Percentiles rank a stretch among this genome's conserved stretches.
Conservation (phyloP, 805 yeast genomes). For the Myxozyma kluyveri region DNA sequence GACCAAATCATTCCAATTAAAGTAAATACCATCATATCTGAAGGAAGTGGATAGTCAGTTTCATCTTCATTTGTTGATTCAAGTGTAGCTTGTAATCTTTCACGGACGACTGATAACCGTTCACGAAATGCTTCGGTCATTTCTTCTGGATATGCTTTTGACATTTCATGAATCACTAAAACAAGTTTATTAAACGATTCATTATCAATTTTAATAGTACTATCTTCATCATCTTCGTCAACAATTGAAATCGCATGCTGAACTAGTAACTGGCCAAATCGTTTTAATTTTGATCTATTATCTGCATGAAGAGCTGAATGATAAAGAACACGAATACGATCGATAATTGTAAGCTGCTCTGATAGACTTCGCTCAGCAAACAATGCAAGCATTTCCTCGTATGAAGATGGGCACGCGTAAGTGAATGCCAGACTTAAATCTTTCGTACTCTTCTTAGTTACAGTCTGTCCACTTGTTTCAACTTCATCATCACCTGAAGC, state of each 20-base stretch:
- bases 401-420: constrained; percentile 50
- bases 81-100: constrained; percentile 42
- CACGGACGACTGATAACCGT: constrained; percentile 55
- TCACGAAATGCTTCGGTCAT: constrained; percentile 63
- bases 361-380: constrained; percentile 69
- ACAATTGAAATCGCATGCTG: constrained; percentile 40
- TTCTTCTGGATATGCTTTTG: constrained; percentile 62
- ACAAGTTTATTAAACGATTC: constrained; percentile 25
- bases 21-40: constrained; percentile 65
- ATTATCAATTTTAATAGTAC: neutral
- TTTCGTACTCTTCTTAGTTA: constrained; percentile 9
- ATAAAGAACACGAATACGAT: constrained; percentile 55
- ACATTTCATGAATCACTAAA: constrained; percentile 50
- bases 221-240: constrained; percentile 31
- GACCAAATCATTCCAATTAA: constrained; percentile 78
- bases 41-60: constrained; percentile 26
- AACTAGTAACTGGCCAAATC: constrained; percentile 31
- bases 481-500: constrained; percentile 42
- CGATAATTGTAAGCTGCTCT: constrained; percentile 44
- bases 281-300: constrained; percentile 58
- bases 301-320: constrained; percentile 80
- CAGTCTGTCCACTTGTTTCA: constrained; percentile 37
- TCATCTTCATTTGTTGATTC: neutral
- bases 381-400: constrained; percentile 61
- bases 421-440: constrained; percentile 26